Conservation (phyloP, 805 yeast genomes). For the Saccharomycopsis capsularis region DNA sequence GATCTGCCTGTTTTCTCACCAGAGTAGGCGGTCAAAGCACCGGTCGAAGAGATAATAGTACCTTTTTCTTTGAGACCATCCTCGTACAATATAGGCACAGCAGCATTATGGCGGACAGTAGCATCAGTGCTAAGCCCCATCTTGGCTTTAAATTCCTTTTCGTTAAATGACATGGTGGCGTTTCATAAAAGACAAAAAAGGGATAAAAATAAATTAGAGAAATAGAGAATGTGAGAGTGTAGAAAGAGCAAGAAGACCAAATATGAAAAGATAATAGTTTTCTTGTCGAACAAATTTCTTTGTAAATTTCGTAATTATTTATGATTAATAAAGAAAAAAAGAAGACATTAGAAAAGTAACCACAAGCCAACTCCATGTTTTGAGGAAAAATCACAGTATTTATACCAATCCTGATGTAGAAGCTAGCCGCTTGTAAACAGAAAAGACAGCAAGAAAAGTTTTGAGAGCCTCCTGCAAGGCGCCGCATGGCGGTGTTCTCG, state of each 20-base stretch:
- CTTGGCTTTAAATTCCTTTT: conserved; percentile 28
- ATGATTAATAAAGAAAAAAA: too few relatives aligned
- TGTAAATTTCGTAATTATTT: too few relatives aligned
- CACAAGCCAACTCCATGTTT: background rate
- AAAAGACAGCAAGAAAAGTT: background rate
- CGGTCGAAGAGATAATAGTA: conserved; percentile 85
- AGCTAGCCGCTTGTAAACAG: background rate
- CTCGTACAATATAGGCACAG: conserved; percentile 88
- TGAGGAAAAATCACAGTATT: background rate
- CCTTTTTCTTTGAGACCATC: conserved; percentile 88
- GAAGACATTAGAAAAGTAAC: too few relatives aligned
- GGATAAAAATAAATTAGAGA: too few relatives aligned
- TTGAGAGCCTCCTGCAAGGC: background rate
- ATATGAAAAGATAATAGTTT: too few relatives aligned
- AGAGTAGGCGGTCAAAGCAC: conserved; percentile 92
- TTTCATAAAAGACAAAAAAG: background rate
- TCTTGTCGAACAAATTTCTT: background rate
- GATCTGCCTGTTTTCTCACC: conserved; percentile 97
- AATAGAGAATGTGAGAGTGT: background rate
- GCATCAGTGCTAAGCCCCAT: conserved; percentile 55
- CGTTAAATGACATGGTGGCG: conserved; percentile 20
- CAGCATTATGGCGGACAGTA: conserved; percentile 78
- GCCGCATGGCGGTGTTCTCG: background rate
- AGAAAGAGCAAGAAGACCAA: background rate
- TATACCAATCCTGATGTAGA: background rate